Conservation (phyloP, 1,284 basidiomycete genomes). For the Trichosporon sp. region DNA sequence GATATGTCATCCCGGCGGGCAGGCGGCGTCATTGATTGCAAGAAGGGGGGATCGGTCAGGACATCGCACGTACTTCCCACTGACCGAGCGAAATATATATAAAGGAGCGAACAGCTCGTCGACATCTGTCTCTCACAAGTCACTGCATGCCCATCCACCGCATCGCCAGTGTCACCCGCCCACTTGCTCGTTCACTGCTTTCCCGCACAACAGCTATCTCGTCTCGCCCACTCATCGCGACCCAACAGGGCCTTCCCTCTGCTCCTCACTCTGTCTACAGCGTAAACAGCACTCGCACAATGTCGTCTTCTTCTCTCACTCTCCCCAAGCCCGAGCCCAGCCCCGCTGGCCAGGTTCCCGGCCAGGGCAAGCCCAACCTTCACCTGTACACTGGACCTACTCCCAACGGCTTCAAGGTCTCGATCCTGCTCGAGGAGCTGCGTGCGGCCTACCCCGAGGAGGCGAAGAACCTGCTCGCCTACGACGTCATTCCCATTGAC, state of each 20-base stretch:
- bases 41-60: not conserved
- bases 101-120: too few species aligned
- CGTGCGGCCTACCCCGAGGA: slow-evolving; percentile 54
- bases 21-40: not conserved
- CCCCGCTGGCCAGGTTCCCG: slow-evolving; percentile 14
- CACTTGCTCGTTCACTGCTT: not conserved
- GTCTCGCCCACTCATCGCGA: not conserved
- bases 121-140: not conserved
- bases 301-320: not conserved
- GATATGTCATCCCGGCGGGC: not conserved
- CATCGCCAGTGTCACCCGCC: not conserved
- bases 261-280: not conserved
- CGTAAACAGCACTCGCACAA: not conserved
- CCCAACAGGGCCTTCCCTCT: too few species aligned
- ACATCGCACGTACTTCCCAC: not conserved
- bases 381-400: slow-evolving; percentile 61
- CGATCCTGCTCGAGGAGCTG: slow-evolving; percentile 64
- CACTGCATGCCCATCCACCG: not conserved
- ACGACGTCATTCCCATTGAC: slow-evolving; percentile 53
- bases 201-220: not conserved
- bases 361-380: slow-evolving; percentile 44
- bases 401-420: slow-evolving; percentile 60
- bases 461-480: slow-evolving; percentile 51
- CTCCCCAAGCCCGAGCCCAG: slow-evolving; percentile 8
- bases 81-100: not conserved